Base-by-base conservation (phyloP, 2,329 filamentous ascomycete species). In the Epichloe uncinata region DNA sequence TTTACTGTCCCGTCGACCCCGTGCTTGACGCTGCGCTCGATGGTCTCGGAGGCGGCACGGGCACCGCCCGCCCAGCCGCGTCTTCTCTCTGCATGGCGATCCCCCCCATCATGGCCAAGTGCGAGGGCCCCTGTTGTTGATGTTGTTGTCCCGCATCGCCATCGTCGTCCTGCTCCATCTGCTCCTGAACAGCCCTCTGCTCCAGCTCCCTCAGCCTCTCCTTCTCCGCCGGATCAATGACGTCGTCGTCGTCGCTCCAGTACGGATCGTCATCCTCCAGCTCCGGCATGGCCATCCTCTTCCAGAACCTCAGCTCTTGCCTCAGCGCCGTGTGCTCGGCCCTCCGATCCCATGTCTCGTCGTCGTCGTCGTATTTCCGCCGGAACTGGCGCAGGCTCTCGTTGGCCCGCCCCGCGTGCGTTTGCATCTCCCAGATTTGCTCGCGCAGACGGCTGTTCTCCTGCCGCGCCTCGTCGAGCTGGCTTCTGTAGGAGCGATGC, bases 371-470 rank as follows among this genome's bases (percentile, higher is more conserved):
- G 58, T 78, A 75, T 49, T 68, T 69, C 42, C 72, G 67, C 47
- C 79, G 72, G 55, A 82, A 81, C 37, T 71, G 65, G 38, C 79
- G 76, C 50, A 84, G 66, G 52, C 69, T 63, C 51, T 76, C 74
- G 59, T 82, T 82, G 20, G 79, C 79, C 12, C 66, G 69, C 44
- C 71, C 71, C 22, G 81, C 80, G 56, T 78, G 75, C 41, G 73
- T 71, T 59, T 82, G 77, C 77, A 82, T 81, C 56, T 81, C 77
- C 73, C 78, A 81, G 57, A 84, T 81, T 63, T 83, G 78, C 57
- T 81, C 77, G 48, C 80, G 77, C 47, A 84, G 71, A 2, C 73
- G 72, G 53, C 72, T 71, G 58, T 84, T 84, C 66, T 83, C 80
- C 55, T 76, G 76, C 4, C 81, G 78, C 44, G 80, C 78, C 59